Evolutionary conservation across 2,329 filamentous ascomycete genomes (phyloP), one percentile per base, ranked within the genome.

Genomic region (Orbilia javanica): DNA sequence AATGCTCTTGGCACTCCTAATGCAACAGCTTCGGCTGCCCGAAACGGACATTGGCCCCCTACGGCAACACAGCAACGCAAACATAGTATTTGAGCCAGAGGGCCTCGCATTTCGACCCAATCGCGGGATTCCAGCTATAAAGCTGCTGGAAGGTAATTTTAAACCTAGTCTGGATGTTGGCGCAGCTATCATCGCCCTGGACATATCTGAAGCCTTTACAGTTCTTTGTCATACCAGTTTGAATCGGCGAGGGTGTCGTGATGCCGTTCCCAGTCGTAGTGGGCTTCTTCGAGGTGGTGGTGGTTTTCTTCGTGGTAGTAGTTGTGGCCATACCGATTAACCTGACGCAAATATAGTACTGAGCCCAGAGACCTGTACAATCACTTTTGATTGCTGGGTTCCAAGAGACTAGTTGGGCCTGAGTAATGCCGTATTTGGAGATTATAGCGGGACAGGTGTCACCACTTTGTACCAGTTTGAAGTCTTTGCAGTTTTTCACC

Each of bases 31-130:
- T 10, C 4, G 5, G 1, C 29, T 27, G 7, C 60, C 39, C 3
- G 6, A 52, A 39, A 20, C 50, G 36, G 69, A 39, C 46, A 60
- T 64, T 65, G 55, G 69, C 70, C 34, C 72, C 18, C 55, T 53
- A 68, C n/a, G n/a, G n/a, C n/a, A n/a, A n/a, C 36, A 39, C n/a
- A 39, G 36, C 36, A 39, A 39, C 34, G 5, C 4, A n/a, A n/a
- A n/a, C n/a, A n/a, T n/a, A n/a, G n/a, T n/a, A n/a, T 11, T 36
- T 36, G 8, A 11, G 8, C 34, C 34, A 36, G 8, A 36, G 8
- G 2, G 8, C 13, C 34, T 7, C 8, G 8, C 34, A 36, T 7
- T 36, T 11, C 13, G 8, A 10, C 4, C 34, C 34, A 36, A 36
- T 36, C 8, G 34, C 34, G 2, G 34, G 34, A 36, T 36, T 36